A percentile compares a stretch with the other conserved stretches of the same genome.
phyloP scores from a whole-genome alignment of 2,329 filamentous ascomycete species.

The Hirsutella thompsonii region DNA sequence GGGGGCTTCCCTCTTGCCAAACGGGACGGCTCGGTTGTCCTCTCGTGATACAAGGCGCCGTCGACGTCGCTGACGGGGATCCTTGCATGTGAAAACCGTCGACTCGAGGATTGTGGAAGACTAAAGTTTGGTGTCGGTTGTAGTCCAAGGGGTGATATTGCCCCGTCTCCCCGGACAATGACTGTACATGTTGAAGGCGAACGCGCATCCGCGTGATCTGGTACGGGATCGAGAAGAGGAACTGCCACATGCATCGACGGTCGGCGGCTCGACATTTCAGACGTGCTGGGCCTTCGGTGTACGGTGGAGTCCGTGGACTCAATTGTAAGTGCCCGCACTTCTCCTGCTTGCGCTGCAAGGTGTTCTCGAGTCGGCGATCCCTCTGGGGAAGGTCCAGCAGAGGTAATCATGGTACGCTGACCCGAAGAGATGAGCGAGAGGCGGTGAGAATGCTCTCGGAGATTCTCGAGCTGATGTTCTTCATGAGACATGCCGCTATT shows the following conservation, averaged over 20 bases:
- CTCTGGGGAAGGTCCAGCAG: constrained; percentile 43
- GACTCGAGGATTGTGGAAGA: constrained; percentile 31
- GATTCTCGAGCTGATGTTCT: constrained; percentile 41
- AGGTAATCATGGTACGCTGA: constrained; percentile 47
- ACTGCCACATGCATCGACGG: constrained; percentile 37
- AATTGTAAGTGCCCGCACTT: constrained; percentile 9
- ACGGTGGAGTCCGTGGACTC: constrained; percentile 17
- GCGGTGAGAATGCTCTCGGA: constrained; percentile 43
- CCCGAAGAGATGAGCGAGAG: constrained; percentile 48
- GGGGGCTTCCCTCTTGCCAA: constrained; percentile 25
- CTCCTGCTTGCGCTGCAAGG: constrained; percentile 15
- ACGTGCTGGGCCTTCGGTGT: constrained; percentile 36
- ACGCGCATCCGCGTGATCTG: background rate
- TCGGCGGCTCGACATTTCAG: constrained; percentile 35
- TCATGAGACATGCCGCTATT: constrained; percentile 47
- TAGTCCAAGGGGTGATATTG: constrained; percentile 5
- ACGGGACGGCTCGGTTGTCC: constrained; percentile 8
- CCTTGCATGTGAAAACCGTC: constrained; percentile 30
- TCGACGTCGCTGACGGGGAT: constrained; percentile 9
- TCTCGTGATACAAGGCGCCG: background rate
- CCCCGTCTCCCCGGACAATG: constrained; percentile 3
- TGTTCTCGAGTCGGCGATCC: constrained; percentile 42
- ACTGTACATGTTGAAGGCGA: constrained; percentile 5
- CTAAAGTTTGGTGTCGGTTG: constrained; percentile 38
- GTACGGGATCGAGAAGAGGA: constrained; percentile 24